phyloP scores from a whole-genome alignment of 2,329 filamentous ascomycete species.

The Botrytis fragariae region DNA sequence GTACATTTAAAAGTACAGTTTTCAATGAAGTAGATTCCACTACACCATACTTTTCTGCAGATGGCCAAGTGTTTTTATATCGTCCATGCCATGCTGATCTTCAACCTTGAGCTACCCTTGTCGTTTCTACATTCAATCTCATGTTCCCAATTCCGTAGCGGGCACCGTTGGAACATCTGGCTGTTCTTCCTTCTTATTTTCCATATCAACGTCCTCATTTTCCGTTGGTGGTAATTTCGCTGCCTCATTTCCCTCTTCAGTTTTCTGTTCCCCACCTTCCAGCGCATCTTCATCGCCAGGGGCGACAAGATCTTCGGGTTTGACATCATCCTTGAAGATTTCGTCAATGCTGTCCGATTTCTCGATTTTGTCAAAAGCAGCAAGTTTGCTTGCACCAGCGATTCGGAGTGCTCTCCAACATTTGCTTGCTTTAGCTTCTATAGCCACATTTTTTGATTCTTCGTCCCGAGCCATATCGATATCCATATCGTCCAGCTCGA shows the following conservation, averaged over 20 bases:
- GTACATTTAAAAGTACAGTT: slow-evolving; percentile 10
- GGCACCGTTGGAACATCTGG: neutral
- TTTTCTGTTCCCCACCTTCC: slow-evolving; percentile 37
- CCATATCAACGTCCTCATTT: slow-evolving; percentile 12
- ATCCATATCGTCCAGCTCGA: slow-evolving; percentile 79
- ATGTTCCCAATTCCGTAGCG: neutral
- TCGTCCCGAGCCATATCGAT: slow-evolving; percentile 72
- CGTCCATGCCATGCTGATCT: neutral
- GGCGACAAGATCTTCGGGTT: slow-evolving; percentile 39
- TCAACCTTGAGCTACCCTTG: too few relatives aligned
- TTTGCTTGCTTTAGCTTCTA: slow-evolving; percentile 79
- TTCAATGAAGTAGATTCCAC: slow-evolving; percentile 24
- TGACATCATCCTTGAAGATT: slow-evolving; percentile 51
- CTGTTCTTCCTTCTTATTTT: slow-evolving; percentile 5
- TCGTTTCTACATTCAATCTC: neutral
- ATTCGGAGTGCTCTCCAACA: slow-evolving; percentile 86
- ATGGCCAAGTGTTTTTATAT: neutral
- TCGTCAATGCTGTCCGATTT: slow-evolving; percentile 68
- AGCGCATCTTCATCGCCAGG: slow-evolving; percentile 40
- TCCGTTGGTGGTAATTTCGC: slow-evolving; percentile 20
- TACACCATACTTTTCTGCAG: neutral
- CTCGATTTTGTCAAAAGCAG: slow-evolving; percentile 83
- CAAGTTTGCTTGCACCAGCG: slow-evolving; percentile 69
- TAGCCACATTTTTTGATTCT: slow-evolving; percentile 54
- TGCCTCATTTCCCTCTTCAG: neutral